Evolutionary conservation across 2,329 filamentous ascomycete genomes (phyloP), one percentile per base, ranked within the genome.

Genomic region (Penicillium sp.): DNA sequence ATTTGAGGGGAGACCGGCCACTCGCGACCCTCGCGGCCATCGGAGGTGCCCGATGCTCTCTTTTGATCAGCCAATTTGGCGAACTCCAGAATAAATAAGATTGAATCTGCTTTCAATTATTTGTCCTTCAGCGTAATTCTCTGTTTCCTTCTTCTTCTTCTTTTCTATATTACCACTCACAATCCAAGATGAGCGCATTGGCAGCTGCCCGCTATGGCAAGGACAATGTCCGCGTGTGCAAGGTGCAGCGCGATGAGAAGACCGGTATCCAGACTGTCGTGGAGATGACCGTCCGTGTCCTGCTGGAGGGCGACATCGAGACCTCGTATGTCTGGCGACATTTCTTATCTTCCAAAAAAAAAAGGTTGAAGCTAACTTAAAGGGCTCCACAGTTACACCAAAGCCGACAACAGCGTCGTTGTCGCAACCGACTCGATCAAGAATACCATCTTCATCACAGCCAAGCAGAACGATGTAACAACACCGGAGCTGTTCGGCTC

Each of bases 371-470:
- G 17, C 37, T 57, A 51, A 54, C 12, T 12, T 26, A 22, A 53
- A 25, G 36, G 26, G 50, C 42, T 49, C 50, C 42, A 28, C 58
- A 95, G 90, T 62, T 99, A 96, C 82, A 99, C 93, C 59, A 76
- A 84, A 70, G 93, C 91, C 67, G 92, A 99, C 80, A 99, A 99
- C 82, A 89, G 88, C 68, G 90, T 95, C 62, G 86, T 99, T 56
- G 93, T 99, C 58, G 91, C 94, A 61, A 99, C 94, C 58, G 94
- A 99, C 77, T 93, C 91, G 26, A 96, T 97, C 79, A 99, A 99
- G 81, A 96, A 99, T 78, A 97, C 89, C 67, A 87, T 90, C 72
- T 96, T 94, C 81, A 91, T 99, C 78, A 88, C 90, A 71, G 93
- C 94, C 70, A 97, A 96, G 80, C 88, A 95, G 77, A 82, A 95